Conservation (phyloP, 208 protist species). For the Trichomonas tenax region DNA sequence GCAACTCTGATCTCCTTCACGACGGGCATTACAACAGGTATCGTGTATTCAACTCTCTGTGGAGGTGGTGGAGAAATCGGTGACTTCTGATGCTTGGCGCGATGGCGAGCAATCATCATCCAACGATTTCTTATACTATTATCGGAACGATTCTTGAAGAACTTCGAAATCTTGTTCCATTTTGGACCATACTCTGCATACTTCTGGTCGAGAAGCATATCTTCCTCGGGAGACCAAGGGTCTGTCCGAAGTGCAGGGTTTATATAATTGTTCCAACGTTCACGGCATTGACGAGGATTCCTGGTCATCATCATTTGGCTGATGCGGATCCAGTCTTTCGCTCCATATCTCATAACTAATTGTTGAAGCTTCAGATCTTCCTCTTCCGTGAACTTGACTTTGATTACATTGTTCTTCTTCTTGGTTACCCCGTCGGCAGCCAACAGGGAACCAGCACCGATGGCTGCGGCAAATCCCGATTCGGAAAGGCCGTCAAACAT, state of each 20-base stretch:
- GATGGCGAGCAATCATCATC: background rate
- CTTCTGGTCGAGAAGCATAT: background rate
- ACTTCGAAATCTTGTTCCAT: background rate
- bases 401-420: background rate
- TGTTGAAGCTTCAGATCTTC: background rate
- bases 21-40: background rate
- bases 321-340: background rate
- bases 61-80: background rate
- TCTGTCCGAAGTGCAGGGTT: background rate
- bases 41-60: background rate
- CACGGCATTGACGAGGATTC: background rate
- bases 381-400: background rate
- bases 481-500: background rate
- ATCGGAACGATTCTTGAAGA: background rate
- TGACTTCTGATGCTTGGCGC: background rate
- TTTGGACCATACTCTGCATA: background rate
- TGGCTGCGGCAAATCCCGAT: background rate
- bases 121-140: conserved; percentile 7
- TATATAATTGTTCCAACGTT: background rate
- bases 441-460: background rate
- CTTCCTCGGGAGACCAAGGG: background rate
- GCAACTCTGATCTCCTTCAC: background rate
- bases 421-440: background rate
- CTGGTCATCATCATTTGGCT: background rate
- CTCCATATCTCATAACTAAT: background rate